These are phyloP conservation scores for Citrullus colocynthis DNA, from an alignment of 306 rosid genomes.

Conservation along the genomic window DNA sequence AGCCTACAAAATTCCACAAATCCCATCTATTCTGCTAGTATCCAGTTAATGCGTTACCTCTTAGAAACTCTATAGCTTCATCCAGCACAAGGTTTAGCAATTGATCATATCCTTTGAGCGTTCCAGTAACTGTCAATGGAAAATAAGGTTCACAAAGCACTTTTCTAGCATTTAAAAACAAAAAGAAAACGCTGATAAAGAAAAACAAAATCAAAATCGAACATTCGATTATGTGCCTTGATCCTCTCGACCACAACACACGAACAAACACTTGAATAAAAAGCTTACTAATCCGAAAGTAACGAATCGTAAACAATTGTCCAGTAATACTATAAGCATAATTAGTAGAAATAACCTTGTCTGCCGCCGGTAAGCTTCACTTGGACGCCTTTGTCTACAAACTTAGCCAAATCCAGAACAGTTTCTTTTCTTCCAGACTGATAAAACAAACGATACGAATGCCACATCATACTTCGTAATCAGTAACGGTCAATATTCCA, in stretches of 20 bases:
- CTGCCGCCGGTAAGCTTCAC: slow-evolving; percentile 90
- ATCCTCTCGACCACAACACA: not conserved
- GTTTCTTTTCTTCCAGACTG: slow-evolving; percentile 35
- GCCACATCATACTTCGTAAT: slow-evolving; percentile 2
- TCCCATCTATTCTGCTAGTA: not conserved
- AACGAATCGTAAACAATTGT: not conserved
- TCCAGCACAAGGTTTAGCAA: slow-evolving; percentile 86
- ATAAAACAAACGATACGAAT: not conserved
- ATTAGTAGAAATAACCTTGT: slow-evolving; percentile 35
- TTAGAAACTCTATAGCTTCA: slow-evolving; percentile 78
- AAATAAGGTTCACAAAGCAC: not conserved
- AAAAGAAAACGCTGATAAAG: not conserved
- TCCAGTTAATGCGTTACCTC: slow-evolving; percentile 40
- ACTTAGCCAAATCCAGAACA: slow-evolving; percentile 74
- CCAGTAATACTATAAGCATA: not conserved
- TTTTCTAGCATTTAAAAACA: not conserved
- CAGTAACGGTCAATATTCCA: not conserved
- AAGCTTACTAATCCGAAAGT: not conserved
- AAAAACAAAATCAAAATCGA: not conserved
- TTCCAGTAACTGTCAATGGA: slow-evolving; percentile 58
- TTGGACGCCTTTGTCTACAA: slow-evolving; percentile 87
- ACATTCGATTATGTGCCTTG: not conserved
- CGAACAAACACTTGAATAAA: not conserved
- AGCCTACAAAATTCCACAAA: not conserved
- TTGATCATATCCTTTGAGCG: slow-evolving; percentile 94